Evolutionary conservation across 805 yeast genomes (phyloP).

Genomic region (Lachancea waltii): DNA sequence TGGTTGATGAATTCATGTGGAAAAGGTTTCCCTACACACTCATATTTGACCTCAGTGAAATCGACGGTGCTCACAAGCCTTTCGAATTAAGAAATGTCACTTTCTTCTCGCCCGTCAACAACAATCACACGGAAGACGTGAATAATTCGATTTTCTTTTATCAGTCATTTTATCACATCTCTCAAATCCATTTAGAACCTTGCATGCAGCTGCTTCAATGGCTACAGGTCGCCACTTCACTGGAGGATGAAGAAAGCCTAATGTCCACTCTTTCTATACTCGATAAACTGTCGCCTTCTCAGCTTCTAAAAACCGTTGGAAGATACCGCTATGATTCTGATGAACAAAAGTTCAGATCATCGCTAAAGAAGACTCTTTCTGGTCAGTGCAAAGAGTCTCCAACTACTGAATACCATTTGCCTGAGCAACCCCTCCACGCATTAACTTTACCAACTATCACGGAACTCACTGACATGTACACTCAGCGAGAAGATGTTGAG

Average conservation of each 20-base stretch:
- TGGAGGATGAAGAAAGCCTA: conserved; percentile 59
- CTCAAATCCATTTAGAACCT: conserved; percentile 63
- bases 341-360: conserved; percentile 59
- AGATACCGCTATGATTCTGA: conserved; percentile 79
- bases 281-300: conserved; percentile 57
- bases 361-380: conserved; percentile 35
- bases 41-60: conserved; percentile 27
- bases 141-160: conserved; percentile 52
- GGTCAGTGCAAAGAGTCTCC: conserved; percentile 17
- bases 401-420: conserved; percentile 30
- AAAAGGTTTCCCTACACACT: conserved; percentile 35
- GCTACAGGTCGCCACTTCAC: conserved; percentile 76
- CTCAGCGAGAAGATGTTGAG: conserved; percentile 47
- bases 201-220: conserved; percentile 78
- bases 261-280: conserved; percentile 47
- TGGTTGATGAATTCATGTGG: conserved; percentile 35
- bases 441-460: conserved; percentile 64
- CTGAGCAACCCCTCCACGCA: conserved; percentile 48
- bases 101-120: conserved; percentile 19
- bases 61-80: conserved; percentile 17
- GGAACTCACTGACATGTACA: conserved; percentile 70
- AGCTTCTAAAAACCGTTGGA: conserved; percentile 62
- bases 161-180: conserved; percentile 56
- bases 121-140: conserved; percentile 5
- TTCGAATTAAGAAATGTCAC: conserved; percentile 24